Evolutionary conservation across 1,284 basidiomycete genomes (phyloP).

Genomic region (Kalmanozyma brasiliensis): DNA sequence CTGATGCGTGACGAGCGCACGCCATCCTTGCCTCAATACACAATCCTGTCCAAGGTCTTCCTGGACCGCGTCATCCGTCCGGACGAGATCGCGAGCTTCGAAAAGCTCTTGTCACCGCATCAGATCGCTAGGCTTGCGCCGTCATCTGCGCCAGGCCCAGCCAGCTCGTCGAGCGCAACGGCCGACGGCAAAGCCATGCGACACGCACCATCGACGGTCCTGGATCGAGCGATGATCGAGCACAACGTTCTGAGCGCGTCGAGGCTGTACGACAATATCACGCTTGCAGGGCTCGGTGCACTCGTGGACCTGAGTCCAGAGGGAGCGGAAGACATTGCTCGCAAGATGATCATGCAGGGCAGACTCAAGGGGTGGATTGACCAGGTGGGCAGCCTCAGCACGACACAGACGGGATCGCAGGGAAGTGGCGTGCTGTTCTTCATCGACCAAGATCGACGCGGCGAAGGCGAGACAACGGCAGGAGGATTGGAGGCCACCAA

Average conservation of each 20-base stretch:
- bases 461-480: slow-evolving; percentile 40
- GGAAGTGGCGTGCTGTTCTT: slow-evolving; percentile 80
- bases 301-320: slow-evolving; percentile 68
- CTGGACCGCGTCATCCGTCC: slow-evolving; percentile 93
- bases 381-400: slow-evolving; percentile 74
- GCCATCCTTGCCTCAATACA: slow-evolving; percentile 79
- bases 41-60: slow-evolving; percentile 95
- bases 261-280: slow-evolving; percentile 70
- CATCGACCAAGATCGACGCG: slow-evolving; percentile 74
- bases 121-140: slow-evolving; percentile 86
- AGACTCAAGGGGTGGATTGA: slow-evolving; percentile 89
- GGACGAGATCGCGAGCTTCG: slow-evolving; percentile 88
- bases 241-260: slow-evolving; percentile 96
- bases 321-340: slow-evolving; percentile 90
- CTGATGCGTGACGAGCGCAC: slow-evolving; percentile 94
- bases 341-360: slow-evolving; percentile 95
- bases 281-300: slow-evolving; percentile 48
- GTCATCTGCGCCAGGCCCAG: slow-evolving; percentile 7
- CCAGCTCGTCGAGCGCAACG: slow-evolving; percentile 4
- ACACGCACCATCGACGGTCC: slow-evolving; percentile 86
- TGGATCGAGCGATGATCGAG: slow-evolving; percentile 96
- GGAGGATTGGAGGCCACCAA: slow-evolving; percentile 45
- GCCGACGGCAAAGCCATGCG: slow-evolving; percentile 15
- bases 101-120: slow-evolving; percentile 85
- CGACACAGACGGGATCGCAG: neutral